Evolutionary conservation across 2,329 filamentous ascomycete genomes (phyloP), one percentile per base, ranked within the genome.

Genomic region (Metarhizium humberi): DNA sequence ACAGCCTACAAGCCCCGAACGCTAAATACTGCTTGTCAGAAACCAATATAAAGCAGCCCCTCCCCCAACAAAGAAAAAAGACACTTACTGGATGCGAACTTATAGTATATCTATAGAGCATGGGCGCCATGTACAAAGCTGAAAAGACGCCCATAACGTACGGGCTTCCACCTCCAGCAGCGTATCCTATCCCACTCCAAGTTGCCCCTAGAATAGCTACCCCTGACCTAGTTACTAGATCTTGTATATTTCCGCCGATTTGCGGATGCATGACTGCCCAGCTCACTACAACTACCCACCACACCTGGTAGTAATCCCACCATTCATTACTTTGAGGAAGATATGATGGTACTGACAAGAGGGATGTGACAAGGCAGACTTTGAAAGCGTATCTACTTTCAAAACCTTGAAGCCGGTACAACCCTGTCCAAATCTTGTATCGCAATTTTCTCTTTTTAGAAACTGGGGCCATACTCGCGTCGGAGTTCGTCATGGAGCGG

Each of bases 331-430:
- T 73, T 11, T 67, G 59, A 6, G 64, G 56, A 1, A 82, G 62
- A 73, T 79, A 84, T 3, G 78, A 78, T 5, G 81, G 80, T 20
- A 82, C 65, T 0, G 80, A 74, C 4, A 84, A 66, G 0, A 80
- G 62, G 0, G 75, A 75, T 2, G 74, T 80, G 16, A 79, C 71
- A 6, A 80, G 61, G 20, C 75, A 75, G 10, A 80, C 78, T 63
- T 83, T 84, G 48, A 83, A 69, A 11, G 80, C 79, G 60, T 81
- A 84, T 47, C 75, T 73, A 49, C 76, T 77, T 60, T 83, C 80
- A 51, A 81, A 82, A 0, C 79, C 80, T 58, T 84, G 80, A 1
- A 82, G 59, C 7, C 75, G 71, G 58, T 81, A 78, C 10, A 82
- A 60, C 1, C 75, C 59, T 6, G 64, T 64, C 80, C 80, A 84